These are phyloP conservation scores for Eucalyptus marginata DNA, from an alignment of 345 rosid species.

Conservation along the genomic window DNA sequence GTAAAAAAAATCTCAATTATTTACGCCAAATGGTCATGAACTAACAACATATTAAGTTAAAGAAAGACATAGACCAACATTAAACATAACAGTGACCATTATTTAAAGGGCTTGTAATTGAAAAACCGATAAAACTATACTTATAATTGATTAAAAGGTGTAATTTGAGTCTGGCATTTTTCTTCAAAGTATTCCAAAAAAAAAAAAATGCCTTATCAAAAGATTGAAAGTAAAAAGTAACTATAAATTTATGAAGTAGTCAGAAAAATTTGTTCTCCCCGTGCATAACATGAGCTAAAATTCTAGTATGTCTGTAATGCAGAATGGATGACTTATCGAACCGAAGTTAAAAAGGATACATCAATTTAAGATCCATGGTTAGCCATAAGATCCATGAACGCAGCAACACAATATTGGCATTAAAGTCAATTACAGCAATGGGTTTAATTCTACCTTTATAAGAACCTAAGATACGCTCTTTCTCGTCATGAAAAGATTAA, in stretches of 20 bases:
- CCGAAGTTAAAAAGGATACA: background rate
- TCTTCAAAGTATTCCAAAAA: background rate
- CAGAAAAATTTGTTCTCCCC: background rate
- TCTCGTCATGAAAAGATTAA: accelerated
- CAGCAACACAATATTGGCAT: background rate
- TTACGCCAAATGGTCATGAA: accelerated
- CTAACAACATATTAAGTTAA: background rate
- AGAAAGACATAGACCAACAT: background rate
- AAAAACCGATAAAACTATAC: background rate
- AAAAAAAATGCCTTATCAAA: background rate
- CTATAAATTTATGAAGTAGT: background rate
- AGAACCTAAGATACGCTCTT: background rate
- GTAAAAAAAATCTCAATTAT: no score
- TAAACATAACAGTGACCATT: accelerated
- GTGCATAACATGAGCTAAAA: background rate
- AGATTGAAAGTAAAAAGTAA: background rate
- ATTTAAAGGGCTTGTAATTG: background rate
- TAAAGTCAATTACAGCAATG: background rate
- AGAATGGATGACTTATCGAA: background rate
- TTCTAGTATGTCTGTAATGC: background rate
- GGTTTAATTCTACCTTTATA: background rate
- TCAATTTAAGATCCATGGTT: background rate
- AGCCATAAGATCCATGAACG: background rate
- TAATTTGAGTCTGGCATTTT: background rate
- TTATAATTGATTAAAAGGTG: accelerated